Evolutionary conservation across 1,284 basidiomycete genomes (phyloP).

Genomic region (Sparassis latifolia): DNA sequence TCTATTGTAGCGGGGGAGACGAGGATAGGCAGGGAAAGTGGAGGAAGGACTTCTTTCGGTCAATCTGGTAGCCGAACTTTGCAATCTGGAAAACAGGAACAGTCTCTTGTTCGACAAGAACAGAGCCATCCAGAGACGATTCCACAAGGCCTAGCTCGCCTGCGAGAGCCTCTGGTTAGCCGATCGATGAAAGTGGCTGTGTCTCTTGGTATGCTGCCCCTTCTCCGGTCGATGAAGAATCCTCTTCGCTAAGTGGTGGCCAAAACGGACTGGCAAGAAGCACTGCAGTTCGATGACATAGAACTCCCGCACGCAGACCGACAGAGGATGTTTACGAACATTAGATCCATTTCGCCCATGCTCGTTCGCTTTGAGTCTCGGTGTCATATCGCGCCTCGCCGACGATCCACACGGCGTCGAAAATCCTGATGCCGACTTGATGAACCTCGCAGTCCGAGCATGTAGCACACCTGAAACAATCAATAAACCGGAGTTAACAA

Average conservation of each 20-base stretch:
- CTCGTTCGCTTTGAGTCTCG: constrained; percentile 59
- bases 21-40: constrained; percentile 19
- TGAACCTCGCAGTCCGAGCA: too few relatives aligned
- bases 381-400: too few relatives aligned
- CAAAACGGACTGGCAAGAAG: constrained; percentile 49
- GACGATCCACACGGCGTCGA: too few relatives aligned
- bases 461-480: too few relatives aligned
- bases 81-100: constrained; percentile 40
- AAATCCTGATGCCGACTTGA: too few relatives aligned
- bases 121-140: too few relatives aligned
- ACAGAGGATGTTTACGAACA: constrained; percentile 69
- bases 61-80: constrained; percentile 63
- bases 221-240: constrained; percentile 45
- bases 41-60: constrained; percentile 33
- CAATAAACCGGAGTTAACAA: too few relatives aligned
- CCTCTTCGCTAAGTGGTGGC: constrained; percentile 43
- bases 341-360: constrained; percentile 80
- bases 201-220: constrained; percentile 60
- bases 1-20: constrained; percentile 25
- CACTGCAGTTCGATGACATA: constrained; percentile 40
- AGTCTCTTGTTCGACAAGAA: constrained; percentile 30
- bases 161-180: constrained; percentile 61
- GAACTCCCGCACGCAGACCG: constrained; percentile 52
- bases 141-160: constrained; percentile 58
- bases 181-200: constrained; percentile 61